Conservation (phyloP, 202 grass and related monocot genomes). For the Elaeis oleifera region DNA sequence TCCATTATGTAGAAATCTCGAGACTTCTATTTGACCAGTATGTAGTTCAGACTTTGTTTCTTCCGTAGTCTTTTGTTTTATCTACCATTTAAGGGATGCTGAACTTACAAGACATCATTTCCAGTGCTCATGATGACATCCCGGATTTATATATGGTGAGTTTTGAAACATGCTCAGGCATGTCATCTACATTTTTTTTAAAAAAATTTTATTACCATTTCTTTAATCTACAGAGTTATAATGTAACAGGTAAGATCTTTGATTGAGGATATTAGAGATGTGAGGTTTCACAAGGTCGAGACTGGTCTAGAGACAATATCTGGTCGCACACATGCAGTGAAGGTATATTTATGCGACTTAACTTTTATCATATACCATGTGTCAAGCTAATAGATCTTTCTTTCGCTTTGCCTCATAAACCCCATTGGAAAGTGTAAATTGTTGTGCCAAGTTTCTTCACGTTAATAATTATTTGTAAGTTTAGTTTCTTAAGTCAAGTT, state of each 20-base stretch:
- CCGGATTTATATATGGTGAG: slow-evolving; percentile 85
- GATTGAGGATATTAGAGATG: slow-evolving; percentile 96
- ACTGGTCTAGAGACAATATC: slow-evolving; percentile 82
- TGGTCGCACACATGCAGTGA: slow-evolving; percentile 92
- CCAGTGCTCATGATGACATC: slow-evolving; percentile 37
- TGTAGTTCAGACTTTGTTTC: slow-evolving; percentile 2
- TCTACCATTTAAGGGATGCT: neutral
- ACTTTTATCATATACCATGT: no score
- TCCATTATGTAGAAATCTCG: slow-evolving; percentile 93
- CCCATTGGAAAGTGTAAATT: no score
- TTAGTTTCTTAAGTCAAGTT: no score
- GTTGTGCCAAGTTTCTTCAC: no score
- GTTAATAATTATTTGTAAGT: no score
- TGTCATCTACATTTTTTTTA: neutral
- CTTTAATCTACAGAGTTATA: neutral
- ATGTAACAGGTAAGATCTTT: slow-evolving; percentile 73
- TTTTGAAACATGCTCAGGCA: slow-evolving; percentile 20
- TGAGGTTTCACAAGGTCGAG: slow-evolving; percentile 97
- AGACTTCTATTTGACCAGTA: slow-evolving; percentile 90
- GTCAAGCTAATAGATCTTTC: no score
- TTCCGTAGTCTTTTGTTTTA: neutral
- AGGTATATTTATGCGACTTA: slow-evolving; percentile 32
- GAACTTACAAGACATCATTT: slow-evolving; percentile 1
- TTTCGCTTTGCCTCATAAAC: no score
- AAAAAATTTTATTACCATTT: neutral